A percentile compares a stretch with the other conserved stretches of the same genome.
Evolutionary conservation across 164 flowering plant genomes (phyloP).

Genomic region (Macadamia integrifolia): DNA sequence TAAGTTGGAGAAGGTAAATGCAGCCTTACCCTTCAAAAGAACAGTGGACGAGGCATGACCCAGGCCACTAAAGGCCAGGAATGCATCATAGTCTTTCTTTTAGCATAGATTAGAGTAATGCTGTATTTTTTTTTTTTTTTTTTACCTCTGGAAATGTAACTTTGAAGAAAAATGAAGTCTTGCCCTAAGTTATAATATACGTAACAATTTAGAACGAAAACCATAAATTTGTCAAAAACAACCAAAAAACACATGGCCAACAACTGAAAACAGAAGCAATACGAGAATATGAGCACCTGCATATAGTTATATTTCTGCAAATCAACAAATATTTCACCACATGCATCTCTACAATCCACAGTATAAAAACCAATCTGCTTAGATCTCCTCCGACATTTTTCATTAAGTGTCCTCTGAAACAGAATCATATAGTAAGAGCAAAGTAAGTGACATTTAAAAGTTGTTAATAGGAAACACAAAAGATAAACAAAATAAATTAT

Average conservation of each 20-base stretch:
- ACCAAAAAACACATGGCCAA: background rate
- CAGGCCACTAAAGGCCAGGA: too few relatives aligned
- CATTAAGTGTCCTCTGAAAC: conserved; percentile 67
- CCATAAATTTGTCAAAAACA: background rate
- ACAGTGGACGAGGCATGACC: too few relatives aligned
- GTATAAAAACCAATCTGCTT: conserved; percentile 78
- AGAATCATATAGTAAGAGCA: conserved; percentile 7
- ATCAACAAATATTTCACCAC: conserved; percentile 96
- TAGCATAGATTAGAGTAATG: too few relatives aligned
- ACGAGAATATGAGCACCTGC: conserved; percentile 40
- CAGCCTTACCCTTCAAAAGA: too few relatives aligned
- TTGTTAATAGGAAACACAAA: background rate
- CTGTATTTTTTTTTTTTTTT: too few relatives aligned
- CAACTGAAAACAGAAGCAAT: background rate
- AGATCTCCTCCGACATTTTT: conserved; percentile 64
- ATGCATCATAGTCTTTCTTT: too few relatives aligned
- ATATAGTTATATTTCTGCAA: conserved; percentile 61
- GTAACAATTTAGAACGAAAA: too few relatives aligned
- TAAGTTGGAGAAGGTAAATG: too few relatives aligned
- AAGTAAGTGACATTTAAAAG: background rate
- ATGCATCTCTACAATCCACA: conserved; percentile 84
- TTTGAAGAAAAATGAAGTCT: too few relatives aligned
- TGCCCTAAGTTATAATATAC: too few relatives aligned
- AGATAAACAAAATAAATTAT: background rate
- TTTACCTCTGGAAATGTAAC: too few relatives aligned